Percentiles rank a stretch among this genome's conserved stretches.
phyloP scores from a whole-genome alignment of 495 filamentous ascomycete genomes.

The Symbiotaphrina buchneri region DNA sequence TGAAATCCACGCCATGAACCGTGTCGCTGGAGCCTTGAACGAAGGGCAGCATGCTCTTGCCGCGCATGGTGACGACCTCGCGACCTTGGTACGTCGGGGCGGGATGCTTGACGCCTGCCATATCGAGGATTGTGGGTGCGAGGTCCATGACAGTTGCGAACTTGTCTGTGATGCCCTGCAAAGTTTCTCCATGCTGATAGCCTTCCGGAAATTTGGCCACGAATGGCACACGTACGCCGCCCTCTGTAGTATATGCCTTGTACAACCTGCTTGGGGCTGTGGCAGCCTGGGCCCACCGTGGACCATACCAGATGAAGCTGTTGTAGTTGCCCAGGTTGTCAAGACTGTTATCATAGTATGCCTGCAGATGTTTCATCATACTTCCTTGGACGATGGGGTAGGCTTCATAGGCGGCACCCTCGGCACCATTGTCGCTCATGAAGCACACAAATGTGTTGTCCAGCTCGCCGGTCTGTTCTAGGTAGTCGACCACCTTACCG shows the following conservation, averaged over 20 bases:
- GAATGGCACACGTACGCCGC: conserved; percentile 35
- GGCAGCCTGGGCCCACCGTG: conserved; percentile 38
- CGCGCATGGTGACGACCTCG: conserved; percentile 34
- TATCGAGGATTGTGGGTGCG: conserved; percentile 33
- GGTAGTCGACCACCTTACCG: conserved; percentile 30
- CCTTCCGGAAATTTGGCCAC: conserved; percentile 23
- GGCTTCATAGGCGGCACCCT: conserved; percentile 36
- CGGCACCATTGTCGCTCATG: conserved; percentile 44
- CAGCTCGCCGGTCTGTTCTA: conserved; percentile 29
- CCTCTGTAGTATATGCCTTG: conserved; percentile 39
- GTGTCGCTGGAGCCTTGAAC: conserved; percentile 1
- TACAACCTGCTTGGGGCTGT: conserved; percentile 38
- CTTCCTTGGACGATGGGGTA: conserved; percentile 29
- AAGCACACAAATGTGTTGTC: conserved; percentile 43
- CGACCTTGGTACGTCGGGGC: conserved; percentile 30
- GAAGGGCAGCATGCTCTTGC: conserved; percentile 18
- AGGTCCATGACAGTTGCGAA: conserved; percentile 46
- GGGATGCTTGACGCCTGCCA: conserved; percentile 35
- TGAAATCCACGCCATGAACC: conserved; percentile 10
- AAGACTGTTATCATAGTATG: conserved; percentile 37
- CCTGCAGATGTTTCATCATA: conserved; percentile 27
- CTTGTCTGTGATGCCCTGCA: conserved; percentile 22
- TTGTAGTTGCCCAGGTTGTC: conserved; percentile 37
- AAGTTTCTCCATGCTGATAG: conserved; percentile 8
- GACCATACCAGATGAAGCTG: conserved; percentile 43